Base-by-base conservation (phyloP, 768 basidiomycete species). In the Tricholoma hemisulphureum region DNA sequence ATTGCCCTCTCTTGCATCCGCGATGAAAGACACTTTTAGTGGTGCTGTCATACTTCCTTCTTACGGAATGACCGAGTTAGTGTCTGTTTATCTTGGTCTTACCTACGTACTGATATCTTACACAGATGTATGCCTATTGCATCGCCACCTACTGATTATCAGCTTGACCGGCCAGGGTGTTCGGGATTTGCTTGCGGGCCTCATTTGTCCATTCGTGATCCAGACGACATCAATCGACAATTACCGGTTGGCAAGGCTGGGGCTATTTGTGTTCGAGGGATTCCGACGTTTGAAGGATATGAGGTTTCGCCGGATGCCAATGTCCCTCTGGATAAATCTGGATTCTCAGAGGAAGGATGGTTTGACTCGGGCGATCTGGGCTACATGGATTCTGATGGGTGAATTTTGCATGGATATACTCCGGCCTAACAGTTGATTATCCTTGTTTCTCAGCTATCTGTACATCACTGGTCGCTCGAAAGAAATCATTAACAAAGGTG, bases 401-500 rank as follows among this genome's bases (percentile, higher is more conserved):
- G 60, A 53, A 63, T 63, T 43, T 34, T 5, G 29, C 10, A 6
- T 31, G 6, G 5, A 31, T 6, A 31, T 31, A 31, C 10, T 5
- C 29, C 10, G 29, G 10, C 10, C 10, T 10, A 6, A 31, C 5
- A 10, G 5, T 31, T 31, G 31, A 31, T 10, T 31, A 6, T 31
- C 6, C 31, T 31, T 31, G 6, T 6, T 31, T 31, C 31, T 20
- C 46, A 73, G 72, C 34, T 73, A 76, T 58, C 63, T 85, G 4
- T 77, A 75, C 58, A 78, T 85, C 59, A 84, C 83, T 0, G 83
- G 83, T 9, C 74, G 83, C 24, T 76, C 82, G 18, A 85, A 85
- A 66, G 83, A 85, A 70, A 80, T 83, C 58, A 83, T 83, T 59
- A 80, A 80, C 64, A 79, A 81, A 61, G 84, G 83, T 16, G 84